Evolutionary conservation across 2,329 filamentous ascomycete genomes (phyloP).

Genomic region (Aspergillus sp.): DNA sequence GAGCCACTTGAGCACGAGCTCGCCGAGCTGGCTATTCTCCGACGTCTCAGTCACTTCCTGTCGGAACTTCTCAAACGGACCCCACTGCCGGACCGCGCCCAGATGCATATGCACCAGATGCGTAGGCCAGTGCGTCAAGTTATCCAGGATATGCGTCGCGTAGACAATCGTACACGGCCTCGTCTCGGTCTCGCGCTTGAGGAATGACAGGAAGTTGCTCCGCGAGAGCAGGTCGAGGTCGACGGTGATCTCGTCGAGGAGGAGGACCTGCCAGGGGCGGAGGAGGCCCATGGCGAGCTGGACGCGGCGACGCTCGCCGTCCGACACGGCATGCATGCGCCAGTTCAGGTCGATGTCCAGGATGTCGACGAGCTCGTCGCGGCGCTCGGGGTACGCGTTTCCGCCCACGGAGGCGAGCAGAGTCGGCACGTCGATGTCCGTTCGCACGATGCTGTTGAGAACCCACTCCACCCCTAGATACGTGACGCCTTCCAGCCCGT

Average conservation of each 20-base stretch:
- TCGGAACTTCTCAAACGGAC: slow-evolving; percentile 68
- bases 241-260: slow-evolving; percentile 96
- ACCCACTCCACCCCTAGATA: slow-evolving; percentile 99
- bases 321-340: slow-evolving; percentile 94
- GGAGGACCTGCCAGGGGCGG: slow-evolving; percentile 83
- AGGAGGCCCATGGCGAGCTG: slow-evolving; percentile 95
- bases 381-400: slow-evolving; percentile 73
- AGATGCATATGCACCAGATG: slow-evolving; percentile 95
- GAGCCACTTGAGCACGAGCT: slow-evolving; percentile 86
- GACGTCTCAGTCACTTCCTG: slow-evolving; percentile 50
- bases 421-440: slow-evolving; percentile 87
- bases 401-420: slow-evolving; percentile 84
- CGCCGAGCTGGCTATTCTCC: slow-evolving; percentile 81
- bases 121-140: slow-evolving; percentile 89
- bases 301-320: slow-evolving; percentile 86
- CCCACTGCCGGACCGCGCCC: slow-evolving; percentile 85
- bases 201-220: slow-evolving; percentile 78
- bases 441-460: slow-evolving; percentile 91
- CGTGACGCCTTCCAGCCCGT: slow-evolving; percentile 86
- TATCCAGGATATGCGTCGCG: slow-evolving; percentile 95
- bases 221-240: slow-evolving; percentile 87
- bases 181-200: slow-evolving; percentile 81
- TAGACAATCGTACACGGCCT: slow-evolving; percentile 91
- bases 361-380: slow-evolving; percentile 83
- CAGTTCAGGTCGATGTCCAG: slow-evolving; percentile 89